A percentile compares a stretch with the other conserved stretches of the same genome.
Conservation (phyloP, 176 grass and related monocot species). For the Themeda triandra region DNA sequence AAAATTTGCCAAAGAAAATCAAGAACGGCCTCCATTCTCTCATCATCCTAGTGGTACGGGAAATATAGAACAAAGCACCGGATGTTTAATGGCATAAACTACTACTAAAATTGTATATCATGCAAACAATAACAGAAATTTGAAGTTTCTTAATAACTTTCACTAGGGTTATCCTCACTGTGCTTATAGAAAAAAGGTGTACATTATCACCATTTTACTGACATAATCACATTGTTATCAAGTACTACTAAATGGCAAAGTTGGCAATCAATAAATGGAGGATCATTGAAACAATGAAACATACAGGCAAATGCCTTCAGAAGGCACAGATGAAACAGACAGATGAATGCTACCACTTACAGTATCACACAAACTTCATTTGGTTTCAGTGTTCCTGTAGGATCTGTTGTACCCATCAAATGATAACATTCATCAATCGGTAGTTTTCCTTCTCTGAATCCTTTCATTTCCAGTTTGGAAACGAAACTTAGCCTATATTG, state of each 20-base stretch:
- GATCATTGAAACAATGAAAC: background rate
- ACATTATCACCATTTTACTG: background rate
- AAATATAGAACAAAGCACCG: too few relatives aligned
- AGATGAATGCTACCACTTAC: conserved; percentile 45
- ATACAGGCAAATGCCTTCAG: conserved; percentile 8
- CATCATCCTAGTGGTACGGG: too few relatives aligned
- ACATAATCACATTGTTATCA: background rate
- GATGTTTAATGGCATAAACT: background rate
- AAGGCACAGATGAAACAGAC: conserved; percentile 19
- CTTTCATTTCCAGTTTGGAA: conserved; percentile 36
- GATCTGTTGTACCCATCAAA: conserved; percentile 68
- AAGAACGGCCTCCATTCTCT: background rate
- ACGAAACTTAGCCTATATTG: conserved; percentile 31
- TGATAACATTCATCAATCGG: conserved; percentile 61
- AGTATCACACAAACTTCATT: conserved; percentile 75
- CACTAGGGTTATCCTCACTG: background rate
- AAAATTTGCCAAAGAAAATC: background rate
- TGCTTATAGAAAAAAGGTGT: background rate
- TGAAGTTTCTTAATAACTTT: background rate
- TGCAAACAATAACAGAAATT: conserved; percentile 1
- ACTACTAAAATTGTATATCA: conserved; percentile 3
- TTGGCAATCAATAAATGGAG: background rate
- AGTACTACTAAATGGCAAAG: background rate
- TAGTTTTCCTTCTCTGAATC: conserved; percentile 50
- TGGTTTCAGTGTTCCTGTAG: conserved; percentile 47